Base-by-base conservation (phyloP, 495 filamentous ascomycete species). In the Xylaria sp. region DNA sequence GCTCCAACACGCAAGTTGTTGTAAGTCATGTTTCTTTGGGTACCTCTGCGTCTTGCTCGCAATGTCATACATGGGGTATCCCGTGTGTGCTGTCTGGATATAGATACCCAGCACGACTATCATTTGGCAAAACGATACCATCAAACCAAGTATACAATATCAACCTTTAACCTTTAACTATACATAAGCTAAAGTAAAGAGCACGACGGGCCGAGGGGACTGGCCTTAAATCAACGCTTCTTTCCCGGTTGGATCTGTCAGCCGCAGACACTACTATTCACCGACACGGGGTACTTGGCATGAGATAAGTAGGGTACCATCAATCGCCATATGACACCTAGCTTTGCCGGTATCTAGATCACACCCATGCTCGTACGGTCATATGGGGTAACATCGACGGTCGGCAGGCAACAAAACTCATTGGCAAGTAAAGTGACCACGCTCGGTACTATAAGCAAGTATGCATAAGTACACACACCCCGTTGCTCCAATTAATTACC, bases 291-390 rank as follows among this genome's bases (percentile, higher is more conserved):
- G 15, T 31, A 37, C 37, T 43, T 62, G 59, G 37, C 46, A 53
- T 55, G 14, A 53, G 48, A 67, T 29, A 53, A 41, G 53, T 33
- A 53, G 46, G 62, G 62, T 48, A 48, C 26, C 53, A 41, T 68
- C 19, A 24, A 68, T 68, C 66, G 44, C 44, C 62, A 65, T 65
- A 46, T 61, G 43, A 67, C 52, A 40, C 35, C 55, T 19, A 61
- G 41, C 41, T 24, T 17, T 26, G 3, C 31, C 29, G 48, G 41
- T 67, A 37, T 55, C 48, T 67, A 40, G 57, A 62, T 69, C 67
- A 41, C 55, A 53, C 48, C 67, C 67, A 61, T 61, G 55, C 26
- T 24, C 31, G 5, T 29, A 41, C 43, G n/a, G 21, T 59, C 55
- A 59, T 59, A 59, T 59, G 57, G 57, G 59, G 59, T 62, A 50